These are phyloP conservation scores for Lentinula guzmanii DNA, from an alignment of 768 basidiomycete species.

Conservation along the genomic window DNA sequence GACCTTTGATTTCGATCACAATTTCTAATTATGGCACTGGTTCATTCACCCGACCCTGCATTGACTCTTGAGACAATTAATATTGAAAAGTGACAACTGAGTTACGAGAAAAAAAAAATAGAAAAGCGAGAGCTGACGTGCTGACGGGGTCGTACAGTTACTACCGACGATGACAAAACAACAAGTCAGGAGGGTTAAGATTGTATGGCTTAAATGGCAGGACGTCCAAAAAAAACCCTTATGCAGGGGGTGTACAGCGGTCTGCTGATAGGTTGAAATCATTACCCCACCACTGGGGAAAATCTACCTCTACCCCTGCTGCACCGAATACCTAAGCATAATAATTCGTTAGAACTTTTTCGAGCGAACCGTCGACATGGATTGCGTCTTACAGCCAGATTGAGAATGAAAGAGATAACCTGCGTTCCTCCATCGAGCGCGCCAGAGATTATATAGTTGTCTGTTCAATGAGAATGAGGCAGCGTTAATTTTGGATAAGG, in stretches of 20 bases:
- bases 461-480: not conserved
- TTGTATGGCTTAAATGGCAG: too few species aligned
- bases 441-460: constrained; percentile 32
- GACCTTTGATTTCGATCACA: not conserved
- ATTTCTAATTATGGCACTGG: too few species aligned
- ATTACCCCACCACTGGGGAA: constrained; percentile 14
- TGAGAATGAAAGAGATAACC: constrained; percentile 28
- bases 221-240: not conserved
- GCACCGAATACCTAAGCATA: constrained; percentile 4
- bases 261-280: constrained; percentile 9
- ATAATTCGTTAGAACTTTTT: not conserved
- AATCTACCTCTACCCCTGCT: not conserved
- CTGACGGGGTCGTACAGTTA: too few species aligned
- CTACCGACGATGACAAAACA: not conserved
- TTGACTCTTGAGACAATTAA: too few species aligned
- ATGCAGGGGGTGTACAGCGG: not conserved
- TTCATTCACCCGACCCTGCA: too few species aligned
- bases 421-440: constrained; percentile 34
- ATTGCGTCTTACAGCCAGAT: constrained; percentile 12
- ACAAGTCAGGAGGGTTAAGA: not conserved
- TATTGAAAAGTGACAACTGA: too few species aligned
- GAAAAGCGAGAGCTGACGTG: too few species aligned
- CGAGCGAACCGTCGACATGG: too few species aligned
- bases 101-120: too few species aligned
- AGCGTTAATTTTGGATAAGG: not conserved